Base-by-base conservation (phyloP, 768 basidiomycete genomes). In the Lactarius quietus region DNA sequence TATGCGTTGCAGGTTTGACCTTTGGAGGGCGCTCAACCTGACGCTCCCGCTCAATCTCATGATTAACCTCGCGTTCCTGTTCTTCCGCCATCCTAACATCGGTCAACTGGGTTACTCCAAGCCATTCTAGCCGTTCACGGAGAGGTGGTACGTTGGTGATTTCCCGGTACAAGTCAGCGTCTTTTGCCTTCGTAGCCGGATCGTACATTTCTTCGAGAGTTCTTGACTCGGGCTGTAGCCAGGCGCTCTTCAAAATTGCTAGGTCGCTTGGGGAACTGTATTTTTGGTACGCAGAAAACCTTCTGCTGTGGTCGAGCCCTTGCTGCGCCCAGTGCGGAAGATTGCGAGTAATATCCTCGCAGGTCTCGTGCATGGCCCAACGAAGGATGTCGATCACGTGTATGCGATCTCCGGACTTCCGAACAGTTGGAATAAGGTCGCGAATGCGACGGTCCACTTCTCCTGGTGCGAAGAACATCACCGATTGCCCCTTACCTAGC, bases 361-460 rank as follows among this genome's bases (percentile, higher is more conserved):
- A 63, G 9, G 62, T 63, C 55, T 63, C 54, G 39, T 56, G 38
- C 41, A 63, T 55, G 23, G 31, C 62, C 62, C 62, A 63, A 29
- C 62, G 56, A 35, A 63, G 23, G 3, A 63, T 39, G 41, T 63
- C 62, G 3, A 56, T 18, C 29, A 51, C 55, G 1, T 15, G 54
- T 17, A 63, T 39, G 28, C 18, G 3, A 43, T 14, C 9, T 6
- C 20, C 28, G 14, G 36, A 4, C 1, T 0, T 12, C 4, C 5
- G 23, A 8, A 14, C 51, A 2, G 14, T 10, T 7, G 31, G 55
- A 18, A 57, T 56, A 15, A 48, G 62, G 45, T 38, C 9, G 17
- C 62, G 62, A 8, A 63, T 63, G 20, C 41, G 31, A 10, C 62
- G 39, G 12, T 63, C 62, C 26, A 63, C 36, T 33, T 63, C 62